phyloP scores from a whole-genome alignment of 1,284 basidiomycete species.

The Gastroboletus turbinatus region DNA sequence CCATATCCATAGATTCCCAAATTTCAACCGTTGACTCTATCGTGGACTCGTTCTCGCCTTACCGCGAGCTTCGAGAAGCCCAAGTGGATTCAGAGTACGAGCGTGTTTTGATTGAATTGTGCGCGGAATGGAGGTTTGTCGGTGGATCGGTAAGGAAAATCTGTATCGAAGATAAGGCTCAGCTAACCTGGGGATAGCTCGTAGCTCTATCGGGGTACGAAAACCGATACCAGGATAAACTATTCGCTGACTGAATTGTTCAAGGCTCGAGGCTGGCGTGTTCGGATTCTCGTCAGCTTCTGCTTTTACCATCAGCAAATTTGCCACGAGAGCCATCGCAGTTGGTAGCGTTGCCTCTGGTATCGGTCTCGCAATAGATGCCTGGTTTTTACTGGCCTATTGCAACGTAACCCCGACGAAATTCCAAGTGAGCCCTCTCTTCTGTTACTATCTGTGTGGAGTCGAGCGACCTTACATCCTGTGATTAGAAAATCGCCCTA shows the following conservation, averaged over 20 bases:
- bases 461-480: neutral
- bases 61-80: slow-evolving; percentile 50
- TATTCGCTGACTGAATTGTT: slow-evolving; percentile 1
- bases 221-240: neutral
- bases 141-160: slow-evolving; percentile 39
- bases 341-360: slow-evolving; percentile 57
- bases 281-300: slow-evolving; percentile 58
- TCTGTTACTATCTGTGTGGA: neutral
- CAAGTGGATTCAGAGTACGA: slow-evolving; percentile 49
- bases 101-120: slow-evolving; percentile 33
- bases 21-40: slow-evolving; percentile 40
- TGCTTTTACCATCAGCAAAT: slow-evolving; percentile 45
- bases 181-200: slow-evolving; percentile 35
- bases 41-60: slow-evolving; percentile 53
- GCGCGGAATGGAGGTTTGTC: slow-evolving; percentile 52
- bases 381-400: slow-evolving; percentile 64
- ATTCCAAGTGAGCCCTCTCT: slow-evolving; percentile 46
- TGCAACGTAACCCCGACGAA: slow-evolving; percentile 46
- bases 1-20: slow-evolving; percentile 32
- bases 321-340: slow-evolving; percentile 50
- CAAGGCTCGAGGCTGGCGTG: slow-evolving; percentile 51
- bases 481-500: slow-evolving; percentile 44
- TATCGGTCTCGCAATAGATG: slow-evolving; percentile 57
- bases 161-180: neutral
- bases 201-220: slow-evolving; percentile 52